Evolutionary conservation across 495 filamentous ascomycete species (phyloP).

Genomic region (Penicillium salamii): DNA sequence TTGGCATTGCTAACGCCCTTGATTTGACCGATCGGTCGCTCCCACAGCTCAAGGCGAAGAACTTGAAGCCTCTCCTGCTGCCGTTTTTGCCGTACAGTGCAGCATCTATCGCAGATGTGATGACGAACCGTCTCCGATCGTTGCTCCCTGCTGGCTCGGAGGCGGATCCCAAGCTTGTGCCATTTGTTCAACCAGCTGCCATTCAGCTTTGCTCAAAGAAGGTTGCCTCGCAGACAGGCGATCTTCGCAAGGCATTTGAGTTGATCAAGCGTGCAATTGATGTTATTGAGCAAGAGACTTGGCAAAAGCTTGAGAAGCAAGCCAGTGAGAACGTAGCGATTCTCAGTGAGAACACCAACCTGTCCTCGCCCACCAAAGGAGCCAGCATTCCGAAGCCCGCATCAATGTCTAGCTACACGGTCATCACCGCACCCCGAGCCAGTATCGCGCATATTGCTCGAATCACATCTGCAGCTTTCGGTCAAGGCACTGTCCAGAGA

Average conservation of each 20-base stretch:
- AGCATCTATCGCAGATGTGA: slow-evolving; percentile 80
- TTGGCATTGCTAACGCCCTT: slow-evolving; percentile 95
- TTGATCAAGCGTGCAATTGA: slow-evolving; percentile 88
- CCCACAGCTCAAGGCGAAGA: slow-evolving; percentile 87
- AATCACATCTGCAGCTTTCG: slow-evolving; percentile 80
- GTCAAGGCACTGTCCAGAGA: slow-evolving; percentile 77
- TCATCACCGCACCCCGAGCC: slow-evolving; percentile 80
- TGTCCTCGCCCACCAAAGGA: slow-evolving; percentile 54
- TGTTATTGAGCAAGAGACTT: slow-evolving; percentile 78
- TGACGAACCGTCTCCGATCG: slow-evolving; percentile 76
- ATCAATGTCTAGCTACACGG: slow-evolving; percentile 55
- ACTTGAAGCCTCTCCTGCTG: slow-evolving; percentile 82
- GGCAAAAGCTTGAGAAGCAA: slow-evolving; percentile 42
- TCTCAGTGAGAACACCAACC: slow-evolving; percentile 66
- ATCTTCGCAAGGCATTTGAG: slow-evolving; percentile 93
- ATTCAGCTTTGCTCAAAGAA: slow-evolving; percentile 93
- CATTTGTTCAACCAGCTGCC: slow-evolving; percentile 89
- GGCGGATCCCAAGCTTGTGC: slow-evolving; percentile 58
- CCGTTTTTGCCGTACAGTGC: slow-evolving; percentile 93
- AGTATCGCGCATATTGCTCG: slow-evolving; percentile 87
- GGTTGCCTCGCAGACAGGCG: slow-evolving; percentile 87
- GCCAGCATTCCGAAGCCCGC: slow-evolving; percentile 20
- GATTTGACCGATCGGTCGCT: slow-evolving; percentile 95
- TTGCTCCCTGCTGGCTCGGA: slow-evolving; percentile 54
- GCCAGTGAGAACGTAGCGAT: slow-evolving; percentile 48